Conservation (phyloP, 768 basidiomycete genomes). For the Psilocybe azurescens region DNA sequence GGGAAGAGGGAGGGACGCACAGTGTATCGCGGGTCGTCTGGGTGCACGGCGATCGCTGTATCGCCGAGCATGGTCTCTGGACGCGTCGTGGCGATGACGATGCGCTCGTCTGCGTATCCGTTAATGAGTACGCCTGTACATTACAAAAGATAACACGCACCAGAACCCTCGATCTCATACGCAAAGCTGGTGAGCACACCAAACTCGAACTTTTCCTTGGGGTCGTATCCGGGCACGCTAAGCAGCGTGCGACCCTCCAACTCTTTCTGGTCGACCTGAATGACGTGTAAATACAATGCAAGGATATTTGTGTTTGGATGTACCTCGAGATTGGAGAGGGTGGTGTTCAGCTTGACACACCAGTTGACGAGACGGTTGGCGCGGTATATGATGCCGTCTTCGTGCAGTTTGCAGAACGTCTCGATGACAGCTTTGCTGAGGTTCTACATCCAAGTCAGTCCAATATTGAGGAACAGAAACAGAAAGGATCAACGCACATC, state of each 20-base stretch:
- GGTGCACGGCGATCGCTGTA: conserved; percentile 96
- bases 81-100: conserved; percentile 95
- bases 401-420: conserved; percentile 89
- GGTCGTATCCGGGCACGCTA: conserved; percentile 92
- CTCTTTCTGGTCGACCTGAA: conserved; percentile 84
- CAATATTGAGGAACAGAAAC: background rate
- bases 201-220: conserved; percentile 96
- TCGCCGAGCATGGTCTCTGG: conserved; percentile 99
- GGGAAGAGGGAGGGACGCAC: conserved; percentile 32
- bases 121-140: background rate
- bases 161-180: conserved; percentile 87
- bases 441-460: conserved; percentile 38
- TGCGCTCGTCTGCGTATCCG: conserved; percentile 72
- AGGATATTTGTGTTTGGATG: background rate
- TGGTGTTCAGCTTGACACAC: conserved; percentile 96
- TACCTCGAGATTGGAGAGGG: conserved; percentile 96
- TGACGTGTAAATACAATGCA: background rate
- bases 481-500: conserved; percentile 43
- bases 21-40: conserved; percentile 89
- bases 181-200: conserved; percentile 97
- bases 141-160: conserved; percentile 40
- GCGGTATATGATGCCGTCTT: conserved; percentile 92
- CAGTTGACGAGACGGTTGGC: conserved; percentile 98
- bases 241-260: conserved; percentile 85
- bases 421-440: conserved; percentile 90